phyloP scores from a whole-genome alignment of 495 filamentous ascomycete species.

The Chlorociboria aeruginascens region DNA sequence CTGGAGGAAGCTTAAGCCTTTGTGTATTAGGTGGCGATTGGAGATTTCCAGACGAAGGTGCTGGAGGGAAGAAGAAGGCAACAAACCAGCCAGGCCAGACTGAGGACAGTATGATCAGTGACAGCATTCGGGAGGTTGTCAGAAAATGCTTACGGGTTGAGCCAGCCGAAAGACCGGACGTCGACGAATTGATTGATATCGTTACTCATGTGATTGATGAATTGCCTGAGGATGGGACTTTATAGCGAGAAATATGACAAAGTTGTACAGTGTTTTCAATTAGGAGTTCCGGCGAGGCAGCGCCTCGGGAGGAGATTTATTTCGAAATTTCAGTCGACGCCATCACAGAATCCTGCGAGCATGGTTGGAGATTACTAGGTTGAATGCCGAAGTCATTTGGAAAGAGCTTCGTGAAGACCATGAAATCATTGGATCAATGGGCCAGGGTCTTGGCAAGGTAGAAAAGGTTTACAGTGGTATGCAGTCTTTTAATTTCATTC shows the following conservation, averaged over 20 bases:
- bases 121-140: slow-evolving; percentile 72
- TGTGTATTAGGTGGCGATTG: slow-evolving; percentile 88
- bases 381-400: too few relatives aligned
- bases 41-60: slow-evolving; percentile 79
- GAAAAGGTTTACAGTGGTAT: too few relatives aligned
- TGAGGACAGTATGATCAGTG: slow-evolving; percentile 45
- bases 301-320: too few relatives aligned
- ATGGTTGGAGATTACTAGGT: too few relatives aligned
- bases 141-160: slow-evolving; percentile 86
- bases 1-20: slow-evolving; percentile 82
- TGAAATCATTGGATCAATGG: too few relatives aligned
- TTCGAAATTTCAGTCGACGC: too few relatives aligned
- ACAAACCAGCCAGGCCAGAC: slow-evolving; percentile 21
- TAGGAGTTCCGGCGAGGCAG: background rate
- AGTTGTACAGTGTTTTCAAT: background rate
- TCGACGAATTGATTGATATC: slow-evolving; percentile 75
- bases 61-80: slow-evolving; percentile 34
- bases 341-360: too few relatives aligned
- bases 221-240: slow-evolving; percentile 47
- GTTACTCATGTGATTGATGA: slow-evolving; percentile 63
- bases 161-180: slow-evolving; percentile 78
- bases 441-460: too few relatives aligned
- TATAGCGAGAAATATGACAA: background rate
- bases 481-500: too few relatives aligned
- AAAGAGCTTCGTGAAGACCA: too few relatives aligned